phyloP scores from a whole-genome alignment of 805 yeast genomes.

The Candida boleticola region DNA sequence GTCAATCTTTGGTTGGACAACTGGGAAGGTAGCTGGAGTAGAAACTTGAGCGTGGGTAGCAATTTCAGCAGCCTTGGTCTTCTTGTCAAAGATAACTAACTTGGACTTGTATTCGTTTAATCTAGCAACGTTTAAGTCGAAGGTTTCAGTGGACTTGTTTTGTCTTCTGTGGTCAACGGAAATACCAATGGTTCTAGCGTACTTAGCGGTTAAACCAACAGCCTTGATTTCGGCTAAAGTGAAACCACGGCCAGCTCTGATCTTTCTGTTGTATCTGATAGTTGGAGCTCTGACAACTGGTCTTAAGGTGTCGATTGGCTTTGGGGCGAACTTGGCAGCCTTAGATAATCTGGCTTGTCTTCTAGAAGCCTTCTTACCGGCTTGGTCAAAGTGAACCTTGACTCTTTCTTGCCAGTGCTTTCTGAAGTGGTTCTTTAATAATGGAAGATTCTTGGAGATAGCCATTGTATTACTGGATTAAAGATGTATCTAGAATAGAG shows the following conservation, averaged over 20 bases:
- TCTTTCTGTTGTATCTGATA: constrained; percentile 97
- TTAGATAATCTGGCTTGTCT: constrained; percentile 90
- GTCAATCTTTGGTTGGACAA: constrained; percentile 73
- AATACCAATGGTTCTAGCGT: constrained; percentile 98
- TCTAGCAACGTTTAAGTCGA: constrained; percentile 93
- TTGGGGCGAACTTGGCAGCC: constrained; percentile 96
- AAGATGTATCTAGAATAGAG: constrained; percentile 11
- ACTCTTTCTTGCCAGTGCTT: constrained; percentile 99
- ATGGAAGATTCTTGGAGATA: constrained; percentile 97
- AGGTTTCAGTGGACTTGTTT: constrained; percentile 95
- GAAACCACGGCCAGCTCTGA: constrained; percentile 99
- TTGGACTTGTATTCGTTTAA: constrained; percentile 94
- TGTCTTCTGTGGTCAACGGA: constrained; percentile 99
- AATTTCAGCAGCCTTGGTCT: constrained; percentile 68
- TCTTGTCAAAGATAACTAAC: constrained; percentile 93
- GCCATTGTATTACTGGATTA: constrained; percentile 51
- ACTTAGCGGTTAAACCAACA: constrained; percentile 85
- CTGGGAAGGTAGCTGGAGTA: constrained; percentile 84
- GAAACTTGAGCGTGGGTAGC: constrained; percentile 69
- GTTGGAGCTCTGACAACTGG: constrained; percentile 99
- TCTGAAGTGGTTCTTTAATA: constrained; percentile 99
- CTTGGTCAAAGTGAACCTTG: constrained; percentile 99
- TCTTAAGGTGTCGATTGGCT: constrained; percentile 93
- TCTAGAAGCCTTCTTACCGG: constrained; percentile 98
- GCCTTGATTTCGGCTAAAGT: constrained; percentile 97